phyloP scores from a whole-genome alignment of 495 filamentous ascomycete species.

The Penicillium riverlandense region DNA sequence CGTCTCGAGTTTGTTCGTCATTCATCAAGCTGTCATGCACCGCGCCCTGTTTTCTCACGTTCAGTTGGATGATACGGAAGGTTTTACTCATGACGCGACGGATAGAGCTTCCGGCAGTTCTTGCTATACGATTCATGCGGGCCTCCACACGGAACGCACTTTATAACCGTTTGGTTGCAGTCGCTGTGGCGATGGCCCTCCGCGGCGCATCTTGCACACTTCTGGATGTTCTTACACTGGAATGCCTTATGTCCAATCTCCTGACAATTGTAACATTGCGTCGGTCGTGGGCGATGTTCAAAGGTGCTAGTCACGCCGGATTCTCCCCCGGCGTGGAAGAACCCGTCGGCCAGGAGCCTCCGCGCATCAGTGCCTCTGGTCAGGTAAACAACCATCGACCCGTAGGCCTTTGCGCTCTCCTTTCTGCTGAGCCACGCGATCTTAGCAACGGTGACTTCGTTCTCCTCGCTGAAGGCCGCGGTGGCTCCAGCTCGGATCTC shows the following conservation, averaged over 20 bases:
- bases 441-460: conserved; percentile 14
- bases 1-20: conserved; percentile 9
- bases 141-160: conserved; percentile 17
- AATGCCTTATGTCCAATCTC: conserved; percentile 20
- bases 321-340: conserved; percentile 20
- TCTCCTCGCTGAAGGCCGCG: conserved; percentile 13
- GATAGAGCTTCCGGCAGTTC: conserved; percentile 21
- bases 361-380: conserved; percentile 19
- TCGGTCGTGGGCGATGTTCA: conserved; percentile 17
- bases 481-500: conserved; percentile 6
- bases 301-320: conserved; percentile 20
- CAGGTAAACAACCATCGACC: conserved; percentile 26
- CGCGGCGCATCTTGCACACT: conserved; percentile 18
- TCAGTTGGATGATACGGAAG: conserved; percentile 20
- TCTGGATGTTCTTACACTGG: conserved; percentile 18
- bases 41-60: conserved; percentile 20
- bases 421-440: conserved; percentile 27
- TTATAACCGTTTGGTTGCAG: conserved; percentile 13
- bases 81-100: conserved; percentile 18
- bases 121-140: conserved; percentile 24
- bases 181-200: conserved; percentile 17
- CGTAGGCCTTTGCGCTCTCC: conserved; percentile 20
- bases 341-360: conserved; percentile 18
- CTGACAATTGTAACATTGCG: conserved; percentile 22
- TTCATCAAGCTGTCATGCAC: conserved; percentile 25